These are phyloP conservation scores for Ogataea hybrid DNA, from an alignment of 1,139 yeast genomes.

Conservation along the genomic window DNA sequence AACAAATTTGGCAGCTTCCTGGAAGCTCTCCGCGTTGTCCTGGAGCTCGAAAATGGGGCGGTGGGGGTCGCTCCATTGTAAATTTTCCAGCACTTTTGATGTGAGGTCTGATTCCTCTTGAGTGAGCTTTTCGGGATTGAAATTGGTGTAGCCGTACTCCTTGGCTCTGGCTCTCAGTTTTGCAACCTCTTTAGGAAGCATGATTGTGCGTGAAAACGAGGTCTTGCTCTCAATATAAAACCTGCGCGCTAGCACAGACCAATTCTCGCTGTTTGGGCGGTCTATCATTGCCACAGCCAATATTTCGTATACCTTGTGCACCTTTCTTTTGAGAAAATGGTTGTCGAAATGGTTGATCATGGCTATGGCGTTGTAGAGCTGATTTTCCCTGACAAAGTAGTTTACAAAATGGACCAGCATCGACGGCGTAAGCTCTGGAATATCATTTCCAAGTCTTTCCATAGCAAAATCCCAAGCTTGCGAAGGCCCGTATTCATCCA, in stretches of 20 bases:
- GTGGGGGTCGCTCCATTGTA: constrained; percentile 5
- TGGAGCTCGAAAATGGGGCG: constrained; percentile 7
- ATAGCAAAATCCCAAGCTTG: constrained; percentile 14
- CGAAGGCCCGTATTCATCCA: constrained; percentile 11
- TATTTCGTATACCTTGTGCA: constrained; percentile 14
- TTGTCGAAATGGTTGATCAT: constrained; percentile 17
- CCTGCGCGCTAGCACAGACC: constrained; percentile 19
- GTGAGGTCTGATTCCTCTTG: constrained; percentile 6
- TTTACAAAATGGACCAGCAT: constrained; percentile 14
- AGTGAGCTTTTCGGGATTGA: constrained; percentile 5
- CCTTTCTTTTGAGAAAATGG: constrained; percentile 9
- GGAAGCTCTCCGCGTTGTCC: constrained; percentile 4
- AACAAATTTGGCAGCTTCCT: constrained; percentile 8
- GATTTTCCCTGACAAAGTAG: constrained; percentile 13
- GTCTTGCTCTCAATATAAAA: constrained; percentile 19
- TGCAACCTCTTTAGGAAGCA: neutral
- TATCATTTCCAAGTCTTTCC: neutral
- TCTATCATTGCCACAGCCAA: constrained; percentile 11
- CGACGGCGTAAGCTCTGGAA: constrained; percentile 3
- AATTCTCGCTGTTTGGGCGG: constrained; percentile 12
- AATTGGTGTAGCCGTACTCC: constrained; percentile 7
- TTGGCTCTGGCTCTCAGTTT: constrained; percentile 6
- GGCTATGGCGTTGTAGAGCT: constrained; percentile 22
- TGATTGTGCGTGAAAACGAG: constrained; percentile 1
- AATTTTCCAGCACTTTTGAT: constrained; percentile 1